A percentile compares a stretch with the other conserved stretches of the same genome.
These are phyloP conservation scores for Fusarium pseudoanthophilum DNA, from an alignment of 2,329 filamentous ascomycete species.

Conservation along the genomic window DNA sequence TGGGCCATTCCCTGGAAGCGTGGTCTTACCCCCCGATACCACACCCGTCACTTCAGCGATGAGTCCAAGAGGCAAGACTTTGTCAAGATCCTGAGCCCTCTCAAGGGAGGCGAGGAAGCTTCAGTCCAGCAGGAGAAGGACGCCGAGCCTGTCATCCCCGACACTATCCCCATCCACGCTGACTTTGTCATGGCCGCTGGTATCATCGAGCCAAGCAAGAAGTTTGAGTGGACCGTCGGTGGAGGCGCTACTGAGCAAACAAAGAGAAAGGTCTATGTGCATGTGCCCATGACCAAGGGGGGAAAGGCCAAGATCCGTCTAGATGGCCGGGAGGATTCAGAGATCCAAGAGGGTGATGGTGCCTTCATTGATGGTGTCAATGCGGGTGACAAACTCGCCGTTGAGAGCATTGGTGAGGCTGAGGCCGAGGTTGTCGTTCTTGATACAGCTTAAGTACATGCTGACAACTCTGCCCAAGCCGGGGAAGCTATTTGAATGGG, in stretches of 20 bases:
- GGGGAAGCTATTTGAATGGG: neutral
- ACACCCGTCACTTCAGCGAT: conserved; percentile 78
- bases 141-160: conserved; percentile 68
- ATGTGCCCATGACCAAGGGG: conserved; percentile 82
- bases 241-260: conserved; percentile 61
- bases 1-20: conserved; percentile 84
- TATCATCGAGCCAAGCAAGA: conserved; percentile 72
- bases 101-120: conserved; percentile 73
- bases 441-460: conserved; percentile 64
- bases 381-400: conserved; percentile 70
- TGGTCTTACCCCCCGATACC: conserved; percentile 79
- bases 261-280: conserved; percentile 80
- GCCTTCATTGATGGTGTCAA: conserved; percentile 76
- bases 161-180: conserved; percentile 84
- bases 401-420: conserved; percentile 75
- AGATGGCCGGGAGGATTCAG: conserved; percentile 72
- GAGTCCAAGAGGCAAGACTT: conserved; percentile 77
- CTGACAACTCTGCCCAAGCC: neutral
- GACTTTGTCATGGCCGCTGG: conserved; percentile 86
- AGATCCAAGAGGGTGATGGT: conserved; percentile 80
- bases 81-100: conserved; percentile 79
- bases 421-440: conserved; percentile 77
- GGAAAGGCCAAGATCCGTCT: conserved; percentile 78
- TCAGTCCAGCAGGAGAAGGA: conserved; percentile 70
- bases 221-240: conserved; percentile 79